Base-by-base conservation (phyloP, 345 rosid species). In the Boechera divaricarpa region DNA sequence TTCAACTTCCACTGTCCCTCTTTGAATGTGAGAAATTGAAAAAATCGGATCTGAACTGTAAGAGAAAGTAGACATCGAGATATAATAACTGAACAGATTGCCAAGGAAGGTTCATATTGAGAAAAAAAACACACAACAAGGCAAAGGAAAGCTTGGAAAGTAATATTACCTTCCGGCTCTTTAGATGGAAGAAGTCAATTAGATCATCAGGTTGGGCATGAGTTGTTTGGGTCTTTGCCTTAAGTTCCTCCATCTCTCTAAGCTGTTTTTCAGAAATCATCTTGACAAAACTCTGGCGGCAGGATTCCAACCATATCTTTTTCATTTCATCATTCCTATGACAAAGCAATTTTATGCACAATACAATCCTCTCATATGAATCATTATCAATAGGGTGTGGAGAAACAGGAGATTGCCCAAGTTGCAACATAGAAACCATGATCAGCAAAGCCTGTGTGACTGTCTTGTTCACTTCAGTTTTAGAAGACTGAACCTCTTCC, bases 161-260 rank as follows among this genome's bases (percentile, higher is more conserved):
- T 53, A 61, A 67, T 41, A 55, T 38, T 66, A 92, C 99, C 97
- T 90, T 95, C 82, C 98, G 84, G 83, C 99, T 92, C 90, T 95
- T 95, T 65, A 95, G 84, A 84, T 95, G 99, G 82, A 89, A 95
- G 91, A 95, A 92, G 81, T 92, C 94, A 59, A 95, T 92, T 69
- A 95, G 97, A 70, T 95, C 99, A 86, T 92, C 99, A 24, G 99
- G 99, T 48, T 95, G 99, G 63, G 97, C 94, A 84, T 92, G 85
- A 76, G 96, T 85, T 77, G 91, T 84, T 83, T 86, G 97, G 52
- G 97, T 96, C 84, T 92, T 95, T 64, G 98, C 99, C 83, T 92
- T 95, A 52, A 86, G 76, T 80, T 95, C 99, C 84, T 88, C 94
- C 5, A 86, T 82, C 83, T 95, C 98, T 72, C 81, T 89, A 73